Evolutionary conservation across 305 asterid species (phyloP).

Genomic region (Andrographis paniculata): DNA sequence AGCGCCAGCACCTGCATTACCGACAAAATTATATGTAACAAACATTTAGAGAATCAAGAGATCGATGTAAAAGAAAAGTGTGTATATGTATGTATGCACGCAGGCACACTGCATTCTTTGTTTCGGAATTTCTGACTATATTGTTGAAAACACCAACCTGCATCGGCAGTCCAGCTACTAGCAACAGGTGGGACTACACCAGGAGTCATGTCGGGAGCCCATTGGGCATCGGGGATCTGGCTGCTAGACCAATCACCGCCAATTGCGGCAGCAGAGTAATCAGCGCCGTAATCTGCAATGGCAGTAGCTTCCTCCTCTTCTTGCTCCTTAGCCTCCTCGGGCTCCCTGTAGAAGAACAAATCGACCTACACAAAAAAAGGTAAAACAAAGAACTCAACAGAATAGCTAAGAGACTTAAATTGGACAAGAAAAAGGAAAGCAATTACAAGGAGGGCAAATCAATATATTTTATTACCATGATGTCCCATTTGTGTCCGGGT

Average conservation of each 20-base stretch:
- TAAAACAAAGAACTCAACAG: too few relatives aligned
- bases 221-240: slow-evolving; percentile 24
- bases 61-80: neutral
- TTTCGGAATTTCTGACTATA: too few relatives aligned
- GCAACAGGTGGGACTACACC: slow-evolving; percentile 14
- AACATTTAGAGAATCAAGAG: neutral
- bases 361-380: neutral
- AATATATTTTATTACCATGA: neutral
- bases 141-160: slow-evolving; percentile 15
- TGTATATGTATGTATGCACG: neutral
- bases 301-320: neutral
- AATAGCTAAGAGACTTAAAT: too few relatives aligned
- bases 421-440: neutral
- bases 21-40: neutral
- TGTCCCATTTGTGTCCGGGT: neutral
- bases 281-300: too few relatives aligned
- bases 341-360: neutral
- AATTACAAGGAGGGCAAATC: neutral
- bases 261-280: too few relatives aligned
- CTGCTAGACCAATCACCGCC: slow-evolving; percentile 7
- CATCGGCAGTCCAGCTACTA: slow-evolving; percentile 21
- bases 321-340: neutral
- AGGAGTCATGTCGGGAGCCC: slow-evolving; percentile 17
- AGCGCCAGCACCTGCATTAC: slow-evolving; percentile 4
- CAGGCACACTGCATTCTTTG: too few relatives aligned